phyloP scores from a whole-genome alignment of 2,329 filamentous ascomycete species.

The Talaromyces sp. region DNA sequence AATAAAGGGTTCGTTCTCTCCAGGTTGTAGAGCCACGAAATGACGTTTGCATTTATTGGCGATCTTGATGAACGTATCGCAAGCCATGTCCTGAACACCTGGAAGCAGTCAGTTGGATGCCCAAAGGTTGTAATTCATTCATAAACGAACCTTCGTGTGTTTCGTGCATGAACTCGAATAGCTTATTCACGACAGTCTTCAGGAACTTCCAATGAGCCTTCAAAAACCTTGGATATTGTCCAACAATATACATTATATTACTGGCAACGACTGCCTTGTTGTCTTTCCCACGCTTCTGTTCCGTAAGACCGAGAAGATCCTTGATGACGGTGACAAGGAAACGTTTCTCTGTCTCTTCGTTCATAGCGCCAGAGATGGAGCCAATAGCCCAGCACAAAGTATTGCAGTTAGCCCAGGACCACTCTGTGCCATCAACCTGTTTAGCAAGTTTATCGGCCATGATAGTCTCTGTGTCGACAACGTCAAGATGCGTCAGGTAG shows the following conservation, averaged over 20 bases:
- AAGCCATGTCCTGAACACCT: constrained; percentile 99
- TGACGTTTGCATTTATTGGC: constrained; percentile 96
- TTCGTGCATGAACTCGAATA: constrained; percentile 99
- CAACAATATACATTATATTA: constrained; percentile 99
- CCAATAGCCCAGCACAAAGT: constrained; percentile 99
- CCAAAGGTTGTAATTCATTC: background rate
- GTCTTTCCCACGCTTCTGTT: constrained; percentile 99
- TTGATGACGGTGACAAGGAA: constrained; percentile 99
- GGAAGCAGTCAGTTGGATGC: constrained; percentile 10
- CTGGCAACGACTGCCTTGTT: constrained; percentile 98
- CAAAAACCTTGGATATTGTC: constrained; percentile 94
- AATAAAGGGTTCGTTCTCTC: constrained; percentile 92
- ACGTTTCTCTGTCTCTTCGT: constrained; percentile 97
- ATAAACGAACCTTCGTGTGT: constrained; percentile 76
- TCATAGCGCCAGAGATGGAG: constrained; percentile 98
- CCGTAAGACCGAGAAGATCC: constrained; percentile 89
- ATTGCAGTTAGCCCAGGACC: constrained; percentile 99
- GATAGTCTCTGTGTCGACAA: constrained; percentile 94
- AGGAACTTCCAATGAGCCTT: constrained; percentile 99
- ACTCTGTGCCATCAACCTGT: constrained; percentile 91
- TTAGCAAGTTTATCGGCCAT: constrained; percentile 98
- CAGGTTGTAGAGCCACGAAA: constrained; percentile 92
- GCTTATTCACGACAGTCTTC: constrained; percentile 98
- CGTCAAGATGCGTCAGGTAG: constrained; percentile 94
- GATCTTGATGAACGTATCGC: constrained; percentile 99